Evolutionary conservation across 75 land plant species (phyloP).

Genomic region (Sequoia sempervirens): DNA sequence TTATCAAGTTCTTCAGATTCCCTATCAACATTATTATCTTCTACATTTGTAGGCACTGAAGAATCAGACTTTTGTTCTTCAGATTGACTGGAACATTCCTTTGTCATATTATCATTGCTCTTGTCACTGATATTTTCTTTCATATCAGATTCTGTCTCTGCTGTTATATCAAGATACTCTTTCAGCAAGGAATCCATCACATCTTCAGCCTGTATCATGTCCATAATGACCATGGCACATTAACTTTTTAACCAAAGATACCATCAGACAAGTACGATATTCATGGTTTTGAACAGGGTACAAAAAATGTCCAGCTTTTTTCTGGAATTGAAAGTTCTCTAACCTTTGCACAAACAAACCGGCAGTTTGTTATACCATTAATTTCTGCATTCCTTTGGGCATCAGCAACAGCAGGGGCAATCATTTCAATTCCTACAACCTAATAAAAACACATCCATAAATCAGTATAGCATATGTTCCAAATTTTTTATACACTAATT

Average conservation of each 20-base stretch:
- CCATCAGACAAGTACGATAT: background rate
- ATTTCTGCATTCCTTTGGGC: slow-evolving; percentile 88
- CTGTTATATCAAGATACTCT: slow-evolving; percentile 51
- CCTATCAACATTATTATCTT: slow-evolving; percentile 8
- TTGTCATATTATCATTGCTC: slow-evolving; percentile 3
- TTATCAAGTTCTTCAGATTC: slow-evolving; percentile 8
- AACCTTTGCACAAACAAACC: slow-evolving; percentile 92
- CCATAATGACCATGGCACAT: background rate
- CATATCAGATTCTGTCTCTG: slow-evolving; percentile 16
- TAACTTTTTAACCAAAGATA: background rate
- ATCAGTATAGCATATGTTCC: too few relatives aligned
- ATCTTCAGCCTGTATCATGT: slow-evolving; percentile 77
- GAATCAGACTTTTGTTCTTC: slow-evolving; percentile 14
- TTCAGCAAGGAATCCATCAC: slow-evolving; percentile 74
- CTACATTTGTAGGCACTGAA: background rate
- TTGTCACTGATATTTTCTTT: slow-evolving; percentile 9
- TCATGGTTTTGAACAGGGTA: background rate
- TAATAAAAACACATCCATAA: slow-evolving; percentile 19
- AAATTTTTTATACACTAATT: background rate
- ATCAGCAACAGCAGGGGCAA: slow-evolving; percentile 89
- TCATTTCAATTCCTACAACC: slow-evolving; percentile 99
- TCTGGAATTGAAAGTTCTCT: slow-evolving; percentile 1
- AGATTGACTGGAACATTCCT: slow-evolving; percentile 5
- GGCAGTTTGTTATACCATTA: slow-evolving; percentile 87
- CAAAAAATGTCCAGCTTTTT: background rate